Evolutionary conservation across 108 stramenopile genomes (phyloP).

Genomic region (Epipyxis sp.): DNA sequence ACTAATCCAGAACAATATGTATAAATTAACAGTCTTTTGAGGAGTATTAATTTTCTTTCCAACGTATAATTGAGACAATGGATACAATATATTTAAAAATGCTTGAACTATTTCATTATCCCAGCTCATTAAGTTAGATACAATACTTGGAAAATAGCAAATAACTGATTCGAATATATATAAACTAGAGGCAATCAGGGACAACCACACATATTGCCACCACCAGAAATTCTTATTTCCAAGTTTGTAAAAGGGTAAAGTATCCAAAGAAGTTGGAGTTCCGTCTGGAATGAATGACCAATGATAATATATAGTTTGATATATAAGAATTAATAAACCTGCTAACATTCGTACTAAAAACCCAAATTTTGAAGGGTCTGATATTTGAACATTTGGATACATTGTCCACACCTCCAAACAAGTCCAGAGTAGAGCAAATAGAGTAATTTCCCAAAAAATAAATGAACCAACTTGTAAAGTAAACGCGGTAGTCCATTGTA

Average conservation of each 20-base stretch:
- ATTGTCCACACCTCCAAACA: slow-evolving; percentile 85
- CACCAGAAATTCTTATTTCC: slow-evolving; percentile 64
- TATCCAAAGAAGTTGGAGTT: slow-evolving; percentile 45
- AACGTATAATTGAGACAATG: slow-evolving; percentile 63
- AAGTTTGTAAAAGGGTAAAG: neutral
- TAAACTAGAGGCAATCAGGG: slow-evolving; percentile 10
- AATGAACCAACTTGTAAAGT: slow-evolving; percentile 77
- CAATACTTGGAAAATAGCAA: neutral
- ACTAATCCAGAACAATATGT: slow-evolving; percentile 81
- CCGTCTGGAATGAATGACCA: slow-evolving; percentile 89
- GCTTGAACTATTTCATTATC: slow-evolving; percentile 36
- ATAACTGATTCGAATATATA: slow-evolving; percentile 12
- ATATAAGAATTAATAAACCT: slow-evolving; percentile 78
- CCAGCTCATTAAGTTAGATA: slow-evolving; percentile 5
- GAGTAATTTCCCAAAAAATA: slow-evolving; percentile 88
- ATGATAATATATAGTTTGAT: slow-evolving; percentile 84
- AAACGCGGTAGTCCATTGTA: slow-evolving; percentile 89
- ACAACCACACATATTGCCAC: slow-evolving; percentile 67
- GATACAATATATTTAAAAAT: slow-evolving; percentile 31
- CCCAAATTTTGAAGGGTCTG: slow-evolving; percentile 82
- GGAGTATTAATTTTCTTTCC: slow-evolving; percentile 88
- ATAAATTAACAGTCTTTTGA: slow-evolving; percentile 65
- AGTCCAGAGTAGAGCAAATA: slow-evolving; percentile 73
- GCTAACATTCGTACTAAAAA: slow-evolving; percentile 75
- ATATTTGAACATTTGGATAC: slow-evolving; percentile 82